Conservation (phyloP, 257 asterid species). For the Solanum chaucha region DNA sequence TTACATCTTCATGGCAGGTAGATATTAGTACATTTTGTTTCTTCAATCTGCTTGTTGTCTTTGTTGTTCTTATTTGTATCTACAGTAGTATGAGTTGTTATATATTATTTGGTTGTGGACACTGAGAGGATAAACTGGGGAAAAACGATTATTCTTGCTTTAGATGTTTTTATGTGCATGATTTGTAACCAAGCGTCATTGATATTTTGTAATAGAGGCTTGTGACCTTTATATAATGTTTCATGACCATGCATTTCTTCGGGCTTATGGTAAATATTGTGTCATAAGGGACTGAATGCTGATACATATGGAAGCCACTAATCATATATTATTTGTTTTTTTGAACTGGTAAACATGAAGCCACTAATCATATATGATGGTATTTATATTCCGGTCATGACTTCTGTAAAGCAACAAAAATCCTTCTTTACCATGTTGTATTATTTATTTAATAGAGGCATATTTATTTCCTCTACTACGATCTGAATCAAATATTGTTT, state of each 20-base stretch:
- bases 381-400: neutral
- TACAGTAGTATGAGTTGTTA: neutral
- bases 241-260: neutral
- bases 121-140: neutral
- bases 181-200: neutral
- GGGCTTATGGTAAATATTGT: neutral
- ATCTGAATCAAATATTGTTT: neutral
- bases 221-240: neutral
- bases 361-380: neutral
- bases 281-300: neutral
- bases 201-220: neutral
- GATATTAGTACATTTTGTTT: neutral
- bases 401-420: neutral
- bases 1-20: conserved; percentile 97
- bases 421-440: neutral
- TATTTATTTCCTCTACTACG: neutral
- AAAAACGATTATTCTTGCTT: neutral
- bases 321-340: neutral
- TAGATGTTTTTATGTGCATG: neutral
- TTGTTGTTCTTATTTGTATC: neutral
- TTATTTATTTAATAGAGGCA: neutral
- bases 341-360: neutral
- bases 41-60: neutral
- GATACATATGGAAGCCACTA: neutral
- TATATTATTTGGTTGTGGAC: neutral